These are phyloP conservation scores for Yamadazyma takamatsuzukensis DNA, from an alignment of 805 yeast genomes.

Conservation along the genomic window DNA sequence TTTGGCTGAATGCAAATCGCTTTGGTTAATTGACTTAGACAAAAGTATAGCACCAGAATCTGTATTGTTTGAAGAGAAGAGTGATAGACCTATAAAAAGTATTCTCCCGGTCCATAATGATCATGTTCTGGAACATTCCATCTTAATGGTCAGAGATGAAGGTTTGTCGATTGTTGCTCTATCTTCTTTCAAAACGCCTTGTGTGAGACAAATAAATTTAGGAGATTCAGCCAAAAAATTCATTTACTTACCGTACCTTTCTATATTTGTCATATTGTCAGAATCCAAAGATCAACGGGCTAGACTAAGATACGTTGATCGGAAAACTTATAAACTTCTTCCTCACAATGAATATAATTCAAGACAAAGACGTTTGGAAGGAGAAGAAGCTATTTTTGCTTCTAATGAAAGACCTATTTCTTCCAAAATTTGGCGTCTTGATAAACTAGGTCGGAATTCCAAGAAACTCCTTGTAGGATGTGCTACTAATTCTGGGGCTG, in stretches of 20 bases:
- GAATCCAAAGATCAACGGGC: conserved; percentile 21
- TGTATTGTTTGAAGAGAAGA: conserved; percentile 33
- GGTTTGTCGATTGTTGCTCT: conserved; percentile 30
- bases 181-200: conserved; percentile 20
- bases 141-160: conserved; percentile 28
- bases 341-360: conserved; percentile 20
- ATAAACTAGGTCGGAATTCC: conserved; percentile 25
- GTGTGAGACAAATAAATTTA: conserved; percentile 24
- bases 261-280: conserved; percentile 29
- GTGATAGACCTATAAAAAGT: conserved; percentile 22
- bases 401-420: conserved; percentile 29
- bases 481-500: conserved; percentile 11
- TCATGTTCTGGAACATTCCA: neutral
- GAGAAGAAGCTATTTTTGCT: conserved; percentile 7
- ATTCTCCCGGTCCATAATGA: conserved; percentile 5
- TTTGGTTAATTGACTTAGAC: conserved; percentile 32
- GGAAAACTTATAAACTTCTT: conserved; percentile 22
- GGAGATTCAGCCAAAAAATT: conserved; percentile 33
- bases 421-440: conserved; percentile 33
- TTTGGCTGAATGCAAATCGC: conserved; percentile 21
- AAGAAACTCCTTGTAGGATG: conserved; percentile 29
- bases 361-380: conserved; percentile 15
- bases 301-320: conserved; percentile 31
- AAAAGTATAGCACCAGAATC: conserved; percentile 23
- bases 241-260: conserved; percentile 23